phyloP scores from a whole-genome alignment of 2,329 filamentous ascomycete genomes.

The Juglanconis juglandina region DNA sequence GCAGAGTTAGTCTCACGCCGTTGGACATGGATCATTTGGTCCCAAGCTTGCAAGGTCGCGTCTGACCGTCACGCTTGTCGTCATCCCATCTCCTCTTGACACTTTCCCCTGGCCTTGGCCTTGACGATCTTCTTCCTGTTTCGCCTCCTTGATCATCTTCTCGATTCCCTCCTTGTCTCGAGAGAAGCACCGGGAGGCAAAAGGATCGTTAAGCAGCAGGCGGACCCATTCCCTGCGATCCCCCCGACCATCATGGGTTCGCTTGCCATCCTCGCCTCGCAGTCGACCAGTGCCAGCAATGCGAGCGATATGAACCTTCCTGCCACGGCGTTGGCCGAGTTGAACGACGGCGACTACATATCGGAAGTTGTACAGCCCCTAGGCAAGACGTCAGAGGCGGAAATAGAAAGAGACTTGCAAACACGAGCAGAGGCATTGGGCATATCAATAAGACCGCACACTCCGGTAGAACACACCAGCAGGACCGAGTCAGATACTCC shows the following conservation, averaged over 20 bases:
- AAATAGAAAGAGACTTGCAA: constrained; percentile 35
- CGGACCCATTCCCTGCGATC: not conserved
- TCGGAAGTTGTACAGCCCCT: constrained; percentile 35
- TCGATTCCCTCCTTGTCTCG: not conserved
- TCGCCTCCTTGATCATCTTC: not conserved
- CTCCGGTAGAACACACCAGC: constrained; percentile 31
- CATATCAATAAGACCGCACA: constrained; percentile 30
- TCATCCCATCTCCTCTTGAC: constrained; percentile 7
- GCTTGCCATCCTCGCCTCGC: constrained; percentile 19
- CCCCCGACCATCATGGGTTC: constrained; percentile 20
- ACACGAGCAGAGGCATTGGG: constrained; percentile 33
- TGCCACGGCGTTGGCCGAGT: constrained; percentile 26
- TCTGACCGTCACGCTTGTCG: constrained; percentile 15
- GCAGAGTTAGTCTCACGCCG: not conserved
- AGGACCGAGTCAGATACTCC: constrained; percentile 40
- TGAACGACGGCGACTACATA: constrained; percentile 38
- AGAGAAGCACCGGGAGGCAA: not conserved
- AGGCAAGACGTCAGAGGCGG: constrained; percentile 33
- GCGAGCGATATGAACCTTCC: constrained; percentile 11
- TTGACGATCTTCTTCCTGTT: not conserved
- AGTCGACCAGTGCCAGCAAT: constrained; percentile 17
- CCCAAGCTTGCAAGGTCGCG: constrained; percentile 10
- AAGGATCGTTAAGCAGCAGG: not conserved
- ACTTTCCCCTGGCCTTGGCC: not conserved
- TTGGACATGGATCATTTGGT: constrained; percentile 12